Evolutionary conservation across 768 basidiomycete species (phyloP).

Genomic region (Auriscalpium orientale): DNA sequence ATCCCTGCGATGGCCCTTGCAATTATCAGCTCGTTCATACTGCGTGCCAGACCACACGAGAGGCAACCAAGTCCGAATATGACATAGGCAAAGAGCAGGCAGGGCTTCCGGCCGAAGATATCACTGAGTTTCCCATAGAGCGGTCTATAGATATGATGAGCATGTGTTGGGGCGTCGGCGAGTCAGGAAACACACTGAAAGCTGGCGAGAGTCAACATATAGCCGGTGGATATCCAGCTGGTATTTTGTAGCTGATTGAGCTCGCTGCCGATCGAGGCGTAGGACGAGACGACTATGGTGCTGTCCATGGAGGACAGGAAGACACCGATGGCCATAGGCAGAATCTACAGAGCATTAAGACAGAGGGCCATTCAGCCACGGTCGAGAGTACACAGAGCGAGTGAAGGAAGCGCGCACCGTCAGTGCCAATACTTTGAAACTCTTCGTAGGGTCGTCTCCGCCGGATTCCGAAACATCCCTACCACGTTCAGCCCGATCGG

Average conservation of each 20-base stretch:
- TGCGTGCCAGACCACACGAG: slow-evolving; percentile 44
- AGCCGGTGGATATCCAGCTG: slow-evolving; percentile 60
- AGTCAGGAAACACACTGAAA: slow-evolving; percentile 40
- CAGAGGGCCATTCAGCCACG: no score
- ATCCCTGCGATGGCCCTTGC: slow-evolving; percentile 51
- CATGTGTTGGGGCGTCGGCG: background rate
- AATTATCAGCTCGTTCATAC: slow-evolving; percentile 46
- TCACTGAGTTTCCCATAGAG: slow-evolving; percentile 57
- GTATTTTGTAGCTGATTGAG: slow-evolving; percentile 55
- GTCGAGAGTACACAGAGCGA: background rate
- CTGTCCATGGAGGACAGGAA: slow-evolving; percentile 27
- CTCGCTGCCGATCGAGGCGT: slow-evolving; percentile 34
- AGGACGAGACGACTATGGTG: slow-evolving; percentile 27
- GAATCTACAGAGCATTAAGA: slow-evolving; percentile 15
- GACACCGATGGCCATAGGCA: slow-evolving; percentile 24
- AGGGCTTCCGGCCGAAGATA: slow-evolving; percentile 55
- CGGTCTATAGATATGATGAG: slow-evolving; percentile 32
- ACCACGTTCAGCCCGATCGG: no score
- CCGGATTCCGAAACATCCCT: no score
- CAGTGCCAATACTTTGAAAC: background rate
- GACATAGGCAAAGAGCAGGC: slow-evolving; percentile 46
- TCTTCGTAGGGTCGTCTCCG: background rate
- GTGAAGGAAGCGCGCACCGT: background rate
- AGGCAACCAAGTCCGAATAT: slow-evolving; percentile 49
- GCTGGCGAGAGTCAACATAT: slow-evolving; percentile 51